Percentiles rank a stretch among this genome's conserved stretches.
Conservation (phyloP, 2,329 filamentous ascomycete genomes). For the Clarireedia monteithiana region DNA sequence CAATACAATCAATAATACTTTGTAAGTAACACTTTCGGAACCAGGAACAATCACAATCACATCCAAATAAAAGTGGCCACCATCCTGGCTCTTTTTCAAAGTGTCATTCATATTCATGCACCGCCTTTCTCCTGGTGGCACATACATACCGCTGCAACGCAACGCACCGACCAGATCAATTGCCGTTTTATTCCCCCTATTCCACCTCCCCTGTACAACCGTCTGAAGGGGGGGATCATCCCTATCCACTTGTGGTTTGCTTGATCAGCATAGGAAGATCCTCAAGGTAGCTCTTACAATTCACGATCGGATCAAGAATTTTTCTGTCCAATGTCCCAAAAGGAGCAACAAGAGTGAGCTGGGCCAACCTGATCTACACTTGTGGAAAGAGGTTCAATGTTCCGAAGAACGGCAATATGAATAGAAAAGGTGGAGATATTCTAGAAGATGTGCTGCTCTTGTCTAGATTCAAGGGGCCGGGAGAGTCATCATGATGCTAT, state of each 20-base stretch:
- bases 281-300: too few species aligned
- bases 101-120: constrained; percentile 9
- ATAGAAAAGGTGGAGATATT: too few species aligned
- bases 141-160: not conserved
- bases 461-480: not conserved
- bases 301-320: too few species aligned
- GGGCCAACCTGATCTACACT: too few species aligned
- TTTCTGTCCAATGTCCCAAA: too few species aligned
- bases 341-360: too few species aligned
- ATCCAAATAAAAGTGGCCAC: not conserved
- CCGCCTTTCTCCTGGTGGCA: constrained; percentile 1
- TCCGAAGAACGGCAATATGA: too few species aligned
- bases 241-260: not conserved
- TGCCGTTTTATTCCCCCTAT: constrained; percentile 6
- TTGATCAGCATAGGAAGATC: not conserved
- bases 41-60: not conserved
- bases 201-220: not conserved
- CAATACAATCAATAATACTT: not conserved
- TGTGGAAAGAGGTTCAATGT: too few species aligned
- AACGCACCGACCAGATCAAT: not conserved
- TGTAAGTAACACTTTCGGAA: not conserved
- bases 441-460: too few species aligned
- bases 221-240: not conserved
- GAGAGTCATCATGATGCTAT: not conserved
- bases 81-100: not conserved